Percentiles rank a stretch among this genome's conserved stretches.
phyloP scores from a whole-genome alignment of 1,139 yeast species.

The Kodamaea ohmeri region DNA sequence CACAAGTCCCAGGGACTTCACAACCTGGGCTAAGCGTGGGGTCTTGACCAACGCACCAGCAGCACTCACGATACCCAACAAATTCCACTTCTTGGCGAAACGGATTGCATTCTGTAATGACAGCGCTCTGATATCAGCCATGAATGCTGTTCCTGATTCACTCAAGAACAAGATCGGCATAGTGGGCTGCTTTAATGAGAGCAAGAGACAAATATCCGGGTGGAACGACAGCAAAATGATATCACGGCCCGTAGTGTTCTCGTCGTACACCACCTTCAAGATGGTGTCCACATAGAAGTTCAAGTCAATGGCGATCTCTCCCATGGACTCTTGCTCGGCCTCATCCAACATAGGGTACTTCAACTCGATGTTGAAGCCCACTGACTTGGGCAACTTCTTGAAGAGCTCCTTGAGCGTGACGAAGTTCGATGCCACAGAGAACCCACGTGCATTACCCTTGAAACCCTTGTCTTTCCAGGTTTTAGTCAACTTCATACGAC shows the following conservation, averaged over 20 bases:
- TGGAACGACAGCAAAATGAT: conserved; percentile 91
- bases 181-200: conserved; percentile 89
- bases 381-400: conserved; percentile 72
- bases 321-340: conserved; percentile 85
- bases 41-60: conserved; percentile 81
- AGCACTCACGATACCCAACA: conserved; percentile 89
- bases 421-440: conserved; percentile 86
- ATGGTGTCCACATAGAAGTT: conserved; percentile 88
- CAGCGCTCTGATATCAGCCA: conserved; percentile 89
- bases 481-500: conserved; percentile 80
- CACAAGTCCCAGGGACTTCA: conserved; percentile 85
- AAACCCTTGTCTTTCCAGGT: conserved; percentile 85
- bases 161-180: conserved; percentile 87
- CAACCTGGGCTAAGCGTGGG: conserved; percentile 85
- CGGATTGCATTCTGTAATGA: conserved; percentile 90
- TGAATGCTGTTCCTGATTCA: conserved; percentile 75
- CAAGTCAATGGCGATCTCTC: conserved; percentile 77
- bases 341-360: conserved; percentile 96
- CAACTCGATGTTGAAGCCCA: conserved; percentile 93
- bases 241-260: conserved; percentile 73
- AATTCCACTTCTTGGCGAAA: conserved; percentile 88
- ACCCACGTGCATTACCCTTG: conserved; percentile 89
- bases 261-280: conserved; percentile 73
- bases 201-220: conserved; percentile 84
- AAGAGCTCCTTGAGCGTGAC: conserved; percentile 86